Percentiles rank a stretch among this genome's conserved stretches.
These are phyloP conservation scores for Teunomyces gatunensis DNA, from an alignment of 805 yeast genomes.

Conservation along the genomic window DNA sequence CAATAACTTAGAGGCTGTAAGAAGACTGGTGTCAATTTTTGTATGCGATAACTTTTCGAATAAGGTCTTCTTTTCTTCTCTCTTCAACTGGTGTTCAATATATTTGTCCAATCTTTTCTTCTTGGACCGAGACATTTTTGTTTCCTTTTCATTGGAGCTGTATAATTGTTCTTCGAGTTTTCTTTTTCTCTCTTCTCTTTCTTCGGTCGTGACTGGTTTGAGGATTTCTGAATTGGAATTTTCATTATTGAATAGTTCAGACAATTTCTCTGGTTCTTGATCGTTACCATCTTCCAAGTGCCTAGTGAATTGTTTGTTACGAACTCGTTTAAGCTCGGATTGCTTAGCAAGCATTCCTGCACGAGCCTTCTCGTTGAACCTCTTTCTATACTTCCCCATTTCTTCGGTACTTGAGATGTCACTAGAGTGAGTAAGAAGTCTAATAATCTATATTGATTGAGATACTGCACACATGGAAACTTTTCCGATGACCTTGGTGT, in stretches of 20 bases:
- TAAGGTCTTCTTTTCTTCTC: conserved; percentile 82
- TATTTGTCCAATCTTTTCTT: conserved; percentile 83
- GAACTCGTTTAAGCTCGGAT: conserved; percentile 59
- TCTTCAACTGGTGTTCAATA: conserved; percentile 82
- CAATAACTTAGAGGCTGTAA: conserved; percentile 71
- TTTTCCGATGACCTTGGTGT: not conserved
- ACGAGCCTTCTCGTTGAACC: conserved; percentile 85
- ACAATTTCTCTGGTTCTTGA: conserved; percentile 1
- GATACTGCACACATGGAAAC: not conserved
- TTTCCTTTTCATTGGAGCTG: conserved; percentile 53
- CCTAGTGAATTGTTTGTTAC: conserved; percentile 67
- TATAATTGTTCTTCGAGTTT: conserved; percentile 57
- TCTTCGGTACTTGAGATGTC: not conserved
- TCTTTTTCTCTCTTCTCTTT: conserved; percentile 62
- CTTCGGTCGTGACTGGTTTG: conserved; percentile 62
- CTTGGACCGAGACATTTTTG: conserved; percentile 69
- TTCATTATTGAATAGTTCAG: conserved; percentile 12
- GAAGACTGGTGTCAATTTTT: conserved; percentile 63
- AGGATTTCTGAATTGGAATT: conserved; percentile 62
- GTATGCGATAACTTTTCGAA: conserved; percentile 69
- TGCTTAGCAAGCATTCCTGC: conserved; percentile 81
- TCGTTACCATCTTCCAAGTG: conserved; percentile 36
- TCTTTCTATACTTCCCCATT: conserved; percentile 80
- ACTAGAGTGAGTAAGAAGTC: not conserved
- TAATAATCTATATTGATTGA: not conserved